Evolutionary conservation across 345 rosid species (phyloP).

Genomic region (Psidium friedrichsthalianum): DNA sequence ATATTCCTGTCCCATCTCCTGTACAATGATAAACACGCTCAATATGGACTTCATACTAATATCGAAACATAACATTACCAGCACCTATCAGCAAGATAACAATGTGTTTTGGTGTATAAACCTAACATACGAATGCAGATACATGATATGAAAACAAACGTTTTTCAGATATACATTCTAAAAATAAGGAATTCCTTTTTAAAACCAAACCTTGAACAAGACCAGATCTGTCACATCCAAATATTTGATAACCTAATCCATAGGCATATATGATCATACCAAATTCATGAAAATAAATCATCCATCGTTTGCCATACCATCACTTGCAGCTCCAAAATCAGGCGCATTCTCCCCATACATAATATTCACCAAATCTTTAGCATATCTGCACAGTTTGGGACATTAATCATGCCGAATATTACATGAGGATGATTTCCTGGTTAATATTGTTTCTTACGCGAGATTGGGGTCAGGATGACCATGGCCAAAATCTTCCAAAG

Average conservation of each 20-base stretch:
- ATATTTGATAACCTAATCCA: background rate
- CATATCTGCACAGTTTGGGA: slow-evolving; percentile 48
- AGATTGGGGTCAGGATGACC: slow-evolving; percentile 99
- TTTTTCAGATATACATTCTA: background rate
- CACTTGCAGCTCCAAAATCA: slow-evolving; percentile 95
- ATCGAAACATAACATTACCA: background rate
- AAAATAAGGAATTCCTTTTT: background rate
- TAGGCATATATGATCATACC: background rate
- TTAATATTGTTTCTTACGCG: slow-evolving; percentile 37
- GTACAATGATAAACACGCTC: slow-evolving; percentile 1
- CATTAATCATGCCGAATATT: background rate
- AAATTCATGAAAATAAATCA: background rate
- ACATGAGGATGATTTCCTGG: background rate
- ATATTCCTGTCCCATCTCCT: slow-evolving; percentile 99
- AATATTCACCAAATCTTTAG: slow-evolving; percentile 75
- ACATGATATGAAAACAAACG: background rate
- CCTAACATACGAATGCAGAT: background rate
- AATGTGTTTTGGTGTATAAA: background rate
- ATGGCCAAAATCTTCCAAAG: slow-evolving; percentile 90
- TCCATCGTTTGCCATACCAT: slow-evolving; percentile 39
- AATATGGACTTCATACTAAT: background rate
- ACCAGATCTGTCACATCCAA: background rate
- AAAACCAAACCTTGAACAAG: background rate
- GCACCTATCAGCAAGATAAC: background rate
- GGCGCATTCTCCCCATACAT: slow-evolving; percentile 78